These are phyloP conservation scores for Ophiosphaerella herpotricha DNA, from an alignment of 2,329 filamentous ascomycete species.

Conservation along the genomic window DNA sequence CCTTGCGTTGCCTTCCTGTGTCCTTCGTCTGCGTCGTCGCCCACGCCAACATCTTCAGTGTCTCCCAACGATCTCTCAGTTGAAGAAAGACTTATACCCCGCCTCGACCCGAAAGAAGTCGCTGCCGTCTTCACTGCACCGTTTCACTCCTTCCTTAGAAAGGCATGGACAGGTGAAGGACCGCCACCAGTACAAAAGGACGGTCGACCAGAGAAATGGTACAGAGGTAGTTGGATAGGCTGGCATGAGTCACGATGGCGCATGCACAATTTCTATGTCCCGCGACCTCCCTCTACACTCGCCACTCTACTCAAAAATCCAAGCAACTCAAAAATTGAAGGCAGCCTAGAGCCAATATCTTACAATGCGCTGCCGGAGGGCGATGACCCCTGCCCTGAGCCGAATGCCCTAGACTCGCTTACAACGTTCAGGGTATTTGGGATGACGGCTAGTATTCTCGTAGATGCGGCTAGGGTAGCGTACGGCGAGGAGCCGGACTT, in stretches of 20 bases:
- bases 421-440: constrained; percentile 85
- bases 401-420: constrained; percentile 44
- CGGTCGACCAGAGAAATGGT: constrained; percentile 68
- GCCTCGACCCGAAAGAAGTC: constrained; percentile 86
- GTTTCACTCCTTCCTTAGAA: constrained; percentile 78
- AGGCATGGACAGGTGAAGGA: constrained; percentile 53
- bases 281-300: constrained; percentile 42
- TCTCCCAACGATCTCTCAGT: constrained; percentile 12
- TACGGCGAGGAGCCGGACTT: constrained; percentile 85
- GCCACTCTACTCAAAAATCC: constrained; percentile 9
- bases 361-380: constrained; percentile 13
- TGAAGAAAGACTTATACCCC: constrained; percentile 75
- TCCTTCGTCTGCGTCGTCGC: constrained; percentile 35
- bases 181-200: constrained; percentile 47
- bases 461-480: constrained; percentile 84
- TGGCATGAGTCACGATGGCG: constrained; percentile 81
- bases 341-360: constrained; percentile 2
- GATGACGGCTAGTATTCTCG: constrained; percentile 89
- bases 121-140: constrained; percentile 91
- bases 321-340: not conserved
- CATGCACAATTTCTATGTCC: constrained; percentile 92
- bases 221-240: constrained; percentile 78
- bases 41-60: not conserved
- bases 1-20: constrained; percentile 65
- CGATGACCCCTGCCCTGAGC: constrained; percentile 45